Evolutionary conservation across 148 eudicot genomes (phyloP).

Genomic region (Pharnaceum exiguum): DNA sequence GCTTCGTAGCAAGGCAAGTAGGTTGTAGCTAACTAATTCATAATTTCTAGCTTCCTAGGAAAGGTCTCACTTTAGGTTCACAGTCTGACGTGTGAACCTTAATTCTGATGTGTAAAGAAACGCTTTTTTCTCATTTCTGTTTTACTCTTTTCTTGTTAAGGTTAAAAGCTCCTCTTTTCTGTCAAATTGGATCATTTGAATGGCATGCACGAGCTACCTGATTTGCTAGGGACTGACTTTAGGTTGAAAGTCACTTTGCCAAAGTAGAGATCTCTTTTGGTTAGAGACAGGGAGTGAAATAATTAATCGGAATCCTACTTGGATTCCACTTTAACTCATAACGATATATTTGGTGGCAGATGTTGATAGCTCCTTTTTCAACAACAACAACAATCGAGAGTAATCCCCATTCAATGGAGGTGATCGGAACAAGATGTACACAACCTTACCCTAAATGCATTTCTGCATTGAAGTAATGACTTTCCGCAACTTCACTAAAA

Average conservation of each 20-base stretch:
- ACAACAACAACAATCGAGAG: too few species aligned
- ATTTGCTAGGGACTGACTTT: conserved; percentile 5
- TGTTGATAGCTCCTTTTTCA: too few species aligned
- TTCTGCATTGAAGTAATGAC: too few species aligned
- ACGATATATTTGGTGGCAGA: too few species aligned
- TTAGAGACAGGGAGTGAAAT: background rate
- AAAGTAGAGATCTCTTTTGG: conserved; percentile 5
- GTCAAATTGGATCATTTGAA: background rate
- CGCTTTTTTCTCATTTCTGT: background rate
- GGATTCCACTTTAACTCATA: conserved; percentile 7
- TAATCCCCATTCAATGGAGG: too few species aligned
- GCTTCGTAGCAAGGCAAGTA: conserved; percentile 1
- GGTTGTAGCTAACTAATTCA: background rate
- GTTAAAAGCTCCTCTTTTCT: conserved; percentile 12
- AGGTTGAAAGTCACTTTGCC: conserved; percentile 1
- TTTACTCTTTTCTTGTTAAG: background rate
- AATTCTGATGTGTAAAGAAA: conserved; percentile 14
- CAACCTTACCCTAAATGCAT: too few species aligned
- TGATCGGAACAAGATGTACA: too few species aligned
- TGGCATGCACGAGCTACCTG: conserved; percentile 5
- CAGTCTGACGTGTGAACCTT: conserved; percentile 10
- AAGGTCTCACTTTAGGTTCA: background rate
- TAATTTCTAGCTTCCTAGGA: background rate
- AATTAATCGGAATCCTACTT: conserved; percentile 9
- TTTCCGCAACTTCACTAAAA: too few species aligned